A percentile compares a stretch with the other conserved stretches of the same genome.
phyloP scores from a whole-genome alignment of 371 early-diverging fungal species.

The Mucor sp. region DNA sequence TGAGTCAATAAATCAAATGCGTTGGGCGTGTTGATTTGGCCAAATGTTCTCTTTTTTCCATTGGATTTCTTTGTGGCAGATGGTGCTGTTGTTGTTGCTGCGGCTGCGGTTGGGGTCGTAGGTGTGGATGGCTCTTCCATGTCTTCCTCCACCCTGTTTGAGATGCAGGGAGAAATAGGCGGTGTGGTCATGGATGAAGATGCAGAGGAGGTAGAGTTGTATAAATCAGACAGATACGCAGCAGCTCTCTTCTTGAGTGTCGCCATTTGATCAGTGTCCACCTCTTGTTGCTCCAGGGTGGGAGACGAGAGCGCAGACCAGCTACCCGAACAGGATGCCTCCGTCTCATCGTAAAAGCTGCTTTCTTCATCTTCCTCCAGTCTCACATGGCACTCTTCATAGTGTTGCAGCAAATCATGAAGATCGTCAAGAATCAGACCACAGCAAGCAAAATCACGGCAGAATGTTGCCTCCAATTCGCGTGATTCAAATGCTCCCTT shows the following conservation, averaged over 20 bases:
- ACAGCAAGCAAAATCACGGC: constrained; percentile 94
- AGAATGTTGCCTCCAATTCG: constrained; percentile 87
- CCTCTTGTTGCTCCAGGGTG: constrained; percentile 25
- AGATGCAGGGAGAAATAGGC: constrained; percentile 19
- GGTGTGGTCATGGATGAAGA: background rate
- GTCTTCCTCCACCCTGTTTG: constrained; percentile 14
- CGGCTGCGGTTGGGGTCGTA: background rate
- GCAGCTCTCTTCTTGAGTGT: constrained; percentile 43
- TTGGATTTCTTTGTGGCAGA: constrained; percentile 11
- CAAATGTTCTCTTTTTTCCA: constrained; percentile 43
- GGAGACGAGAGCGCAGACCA: constrained; percentile 35
- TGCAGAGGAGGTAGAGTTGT: constrained; percentile 23
- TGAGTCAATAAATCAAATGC: constrained; percentile 49
- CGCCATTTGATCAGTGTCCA: constrained; percentile 19
- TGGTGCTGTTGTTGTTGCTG: background rate
- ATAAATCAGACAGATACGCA: constrained; percentile 50
- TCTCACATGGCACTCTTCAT: constrained; percentile 92
- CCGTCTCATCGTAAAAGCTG: constrained; percentile 35
- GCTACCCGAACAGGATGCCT: background rate
- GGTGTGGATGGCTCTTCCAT: constrained; percentile 20
- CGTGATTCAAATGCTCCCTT: constrained; percentile 54
- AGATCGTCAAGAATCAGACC: constrained; percentile 82
- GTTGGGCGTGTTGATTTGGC: constrained; percentile 28
- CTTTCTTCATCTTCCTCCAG: constrained; percentile 75
- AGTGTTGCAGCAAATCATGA: constrained; percentile 93